Conservation (phyloP, 179 eudicot genomes). For the Actinidia polygama region DNA sequence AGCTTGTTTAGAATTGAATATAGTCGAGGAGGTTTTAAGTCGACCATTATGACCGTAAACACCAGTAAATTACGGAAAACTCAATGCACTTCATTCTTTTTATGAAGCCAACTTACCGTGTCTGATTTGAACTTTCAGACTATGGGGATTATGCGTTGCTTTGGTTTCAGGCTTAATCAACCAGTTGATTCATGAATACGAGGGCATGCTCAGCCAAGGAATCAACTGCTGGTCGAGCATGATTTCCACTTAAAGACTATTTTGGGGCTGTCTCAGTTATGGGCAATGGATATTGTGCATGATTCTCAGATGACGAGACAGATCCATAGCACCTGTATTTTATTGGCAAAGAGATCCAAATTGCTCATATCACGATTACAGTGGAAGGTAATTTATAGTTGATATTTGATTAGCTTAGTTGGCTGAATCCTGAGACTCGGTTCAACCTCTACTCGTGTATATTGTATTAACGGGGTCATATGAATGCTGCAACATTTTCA, state of each 20-base stretch:
- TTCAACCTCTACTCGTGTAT: neutral
- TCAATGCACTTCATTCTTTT: neutral
- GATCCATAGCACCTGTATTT: neutral
- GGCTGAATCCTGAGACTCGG: neutral
- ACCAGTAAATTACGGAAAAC: neutral
- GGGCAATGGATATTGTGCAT: neutral
- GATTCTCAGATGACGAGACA: conserved; percentile 6
- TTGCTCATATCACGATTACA: neutral
- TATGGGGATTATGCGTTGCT: neutral
- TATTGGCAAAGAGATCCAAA: conserved; percentile 4
- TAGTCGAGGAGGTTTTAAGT: neutral
- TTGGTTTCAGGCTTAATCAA: neutral
- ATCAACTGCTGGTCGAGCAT: neutral
- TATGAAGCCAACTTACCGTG: neutral
- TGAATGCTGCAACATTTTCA: neutral
- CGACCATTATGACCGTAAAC: neutral
- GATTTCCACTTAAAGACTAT: neutral
- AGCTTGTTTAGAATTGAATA: neutral
- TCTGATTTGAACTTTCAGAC: neutral
- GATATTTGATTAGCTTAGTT: neutral
- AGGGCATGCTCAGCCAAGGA: neutral
- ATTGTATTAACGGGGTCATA: neutral
- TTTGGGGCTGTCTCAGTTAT: neutral
- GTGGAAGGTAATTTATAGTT: neutral
- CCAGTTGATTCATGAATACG: neutral